Percentiles rank a stretch among this genome's conserved stretches.
Conservation (phyloP, 306 rosid genomes). For the Nissolia schottii region DNA sequence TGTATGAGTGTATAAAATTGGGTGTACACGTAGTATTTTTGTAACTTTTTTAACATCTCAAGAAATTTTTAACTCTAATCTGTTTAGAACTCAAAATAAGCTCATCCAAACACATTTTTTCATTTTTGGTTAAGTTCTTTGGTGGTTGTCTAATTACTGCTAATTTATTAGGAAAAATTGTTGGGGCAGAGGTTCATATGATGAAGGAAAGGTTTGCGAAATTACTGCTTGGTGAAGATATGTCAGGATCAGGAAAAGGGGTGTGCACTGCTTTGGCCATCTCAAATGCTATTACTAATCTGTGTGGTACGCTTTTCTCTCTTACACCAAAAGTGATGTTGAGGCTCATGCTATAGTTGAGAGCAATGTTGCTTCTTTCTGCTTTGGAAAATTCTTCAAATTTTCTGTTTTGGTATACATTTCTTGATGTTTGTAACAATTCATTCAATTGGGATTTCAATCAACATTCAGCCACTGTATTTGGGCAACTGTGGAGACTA, state of each 20-base stretch:
- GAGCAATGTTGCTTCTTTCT: background rate
- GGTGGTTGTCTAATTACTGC: background rate
- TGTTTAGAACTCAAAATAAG: too few species aligned
- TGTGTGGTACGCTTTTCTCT: slow-evolving; percentile 55
- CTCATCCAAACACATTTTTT: too few species aligned
- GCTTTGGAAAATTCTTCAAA: background rate
- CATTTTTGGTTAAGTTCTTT: background rate
- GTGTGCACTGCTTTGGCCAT: slow-evolving; percentile 87
- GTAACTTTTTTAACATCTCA: too few species aligned
- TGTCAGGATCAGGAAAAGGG: slow-evolving; percentile 97
- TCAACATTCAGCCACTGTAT: slow-evolving; percentile 60
- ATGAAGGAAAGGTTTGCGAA: slow-evolving; percentile 92
- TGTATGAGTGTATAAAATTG: too few species aligned
- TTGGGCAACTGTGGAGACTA: slow-evolving; percentile 90
- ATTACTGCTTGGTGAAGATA: slow-evolving; percentile 87
- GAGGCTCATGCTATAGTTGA: background rate
- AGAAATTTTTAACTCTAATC: too few species aligned
- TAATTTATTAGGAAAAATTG: background rate
- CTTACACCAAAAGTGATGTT: background rate
- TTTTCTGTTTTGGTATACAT: background rate
- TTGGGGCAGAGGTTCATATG: slow-evolving; percentile 53
- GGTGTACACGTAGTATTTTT: too few species aligned
- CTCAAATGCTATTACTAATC: slow-evolving; percentile 89
- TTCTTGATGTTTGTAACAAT: background rate
- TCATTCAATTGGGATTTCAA: background rate